Conservation (phyloP, 139 green algal genomes). For the Auxenochlorella pyrenoidosa region DNA sequence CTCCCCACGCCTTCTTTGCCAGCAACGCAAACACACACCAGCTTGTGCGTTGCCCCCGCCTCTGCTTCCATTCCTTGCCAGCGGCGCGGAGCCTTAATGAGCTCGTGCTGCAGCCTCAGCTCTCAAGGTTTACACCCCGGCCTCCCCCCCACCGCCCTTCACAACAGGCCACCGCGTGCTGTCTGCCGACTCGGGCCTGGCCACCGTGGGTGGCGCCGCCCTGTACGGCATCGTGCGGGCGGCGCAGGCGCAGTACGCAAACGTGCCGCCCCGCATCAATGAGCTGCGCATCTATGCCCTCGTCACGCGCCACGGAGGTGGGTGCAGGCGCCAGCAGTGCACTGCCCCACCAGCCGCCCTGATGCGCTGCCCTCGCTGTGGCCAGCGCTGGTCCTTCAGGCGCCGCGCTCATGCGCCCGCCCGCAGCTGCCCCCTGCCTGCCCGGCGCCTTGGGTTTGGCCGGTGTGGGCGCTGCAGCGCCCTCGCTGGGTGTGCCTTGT, state of each 20-base stretch:
- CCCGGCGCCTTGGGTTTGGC: no score
- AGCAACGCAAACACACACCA: no score
- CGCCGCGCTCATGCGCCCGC: no score
- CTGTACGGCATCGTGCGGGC: slow-evolving; percentile 34
- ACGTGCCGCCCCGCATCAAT: slow-evolving; percentile 6
- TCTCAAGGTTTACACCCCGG: neutral
- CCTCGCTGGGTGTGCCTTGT: no score
- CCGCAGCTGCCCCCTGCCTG: no score
- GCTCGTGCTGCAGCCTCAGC: neutral
- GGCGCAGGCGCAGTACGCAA: slow-evolving; percentile 22
- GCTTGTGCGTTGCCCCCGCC: neutral
- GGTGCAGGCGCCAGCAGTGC: neutral
- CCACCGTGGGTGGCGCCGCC: slow-evolving; percentile 27
- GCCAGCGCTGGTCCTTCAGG: no score
- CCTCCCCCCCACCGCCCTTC: no score
- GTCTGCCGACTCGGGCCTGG: slow-evolving; percentile 27
- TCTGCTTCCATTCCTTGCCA: neutral
- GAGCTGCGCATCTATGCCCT: slow-evolving; percentile 40
- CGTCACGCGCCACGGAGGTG: slow-evolving; percentile 37
- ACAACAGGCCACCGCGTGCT: slow-evolving; percentile 40
- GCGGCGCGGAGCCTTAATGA: neutral
- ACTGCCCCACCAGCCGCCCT: no score
- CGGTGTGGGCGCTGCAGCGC: no score
- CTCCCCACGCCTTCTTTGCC: no score
- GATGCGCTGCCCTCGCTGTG: no score